Evolutionary conservation across 208 protist genomes (phyloP), one percentile per base, ranked within the genome.

Genomic region (Trypanosoma cruzi): DNA sequence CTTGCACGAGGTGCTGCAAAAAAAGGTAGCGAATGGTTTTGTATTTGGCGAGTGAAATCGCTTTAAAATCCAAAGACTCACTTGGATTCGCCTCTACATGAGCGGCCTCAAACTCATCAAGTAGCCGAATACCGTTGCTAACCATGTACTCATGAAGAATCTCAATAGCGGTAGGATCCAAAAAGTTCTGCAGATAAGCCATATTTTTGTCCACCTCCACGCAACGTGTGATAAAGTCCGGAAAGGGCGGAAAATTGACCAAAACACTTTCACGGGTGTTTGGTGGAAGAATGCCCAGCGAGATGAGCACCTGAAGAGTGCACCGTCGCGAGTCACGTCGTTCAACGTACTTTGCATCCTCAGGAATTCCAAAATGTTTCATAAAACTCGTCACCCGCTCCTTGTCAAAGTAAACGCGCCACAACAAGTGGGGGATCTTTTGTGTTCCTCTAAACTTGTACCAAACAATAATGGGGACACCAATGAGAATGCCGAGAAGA

Each of bases 11-110:
- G 79, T 96, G 91, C 73, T 91, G 88, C 71, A 68, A 76, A 65
- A 94, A 94, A 40, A 96, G 80, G 69, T 92, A 96, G 56, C 84
- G 81, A 13, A 88, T 93, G 14, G 86, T 88, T 36, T 75, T 73
- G 62, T 90, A 94, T 22, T 86, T 85, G 6, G 86, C 82, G 26
- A 67, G 65, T 44, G 75, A 64, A 49, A 90, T 64, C 34, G 89
- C 68, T 24, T 84, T 59, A 10, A 73, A 63, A 40, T 64, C 57
- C 0, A 53, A 32, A 24, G 52, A 28, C 1, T 84, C 81, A 28
- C 64, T 62, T 29, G 29, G 37, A n/a, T 52, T 49, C 37, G 58
- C 40, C 26, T 66, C 56, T 8, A 55, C 55, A 57, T 82, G 77
- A 1, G 73, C 64, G 4, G 76, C 80, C 53, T 85, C 79, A 73